Conservation (phyloP, 306 rosid species). For the Prunus mume region DNA sequence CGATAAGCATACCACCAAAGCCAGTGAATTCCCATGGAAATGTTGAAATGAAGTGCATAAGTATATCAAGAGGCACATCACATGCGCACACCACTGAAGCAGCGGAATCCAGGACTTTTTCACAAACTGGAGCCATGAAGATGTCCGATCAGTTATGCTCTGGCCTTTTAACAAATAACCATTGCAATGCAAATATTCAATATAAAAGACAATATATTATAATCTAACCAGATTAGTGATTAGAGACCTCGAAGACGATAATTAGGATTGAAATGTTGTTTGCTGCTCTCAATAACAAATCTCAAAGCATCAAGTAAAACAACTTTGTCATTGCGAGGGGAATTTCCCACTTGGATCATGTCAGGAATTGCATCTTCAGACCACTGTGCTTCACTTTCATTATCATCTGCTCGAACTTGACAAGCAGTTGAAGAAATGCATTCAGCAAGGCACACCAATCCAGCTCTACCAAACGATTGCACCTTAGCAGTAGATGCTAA, state of each 20-base stretch:
- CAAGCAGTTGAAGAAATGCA: constrained; percentile 81
- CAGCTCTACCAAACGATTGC: constrained; percentile 81
- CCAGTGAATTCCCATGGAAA: constrained; percentile 82
- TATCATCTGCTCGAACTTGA: constrained; percentile 29
- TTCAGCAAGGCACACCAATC: constrained; percentile 83
- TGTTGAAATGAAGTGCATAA: constrained; percentile 75
- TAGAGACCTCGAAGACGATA: constrained; percentile 80
- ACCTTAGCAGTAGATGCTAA: constrained; percentile 68
- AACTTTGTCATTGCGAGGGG: constrained; percentile 32
- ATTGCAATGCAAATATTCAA: constrained; percentile 19
- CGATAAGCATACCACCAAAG: constrained; percentile 53
- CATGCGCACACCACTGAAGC: constrained; percentile 63
- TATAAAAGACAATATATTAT: constrained; percentile 21
- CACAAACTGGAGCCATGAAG: constrained; percentile 65
- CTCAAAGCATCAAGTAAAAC: constrained; percentile 64
- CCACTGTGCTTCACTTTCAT: constrained; percentile 34
- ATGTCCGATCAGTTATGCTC: constrained; percentile 23
- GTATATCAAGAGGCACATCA: constrained; percentile 65
- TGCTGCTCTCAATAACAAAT: constrained; percentile 84
- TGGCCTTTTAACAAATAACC: constrained; percentile 8
- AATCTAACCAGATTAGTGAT: constrained; percentile 39
- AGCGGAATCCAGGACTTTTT: constrained; percentile 69
- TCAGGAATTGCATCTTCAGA: constrained; percentile 26
- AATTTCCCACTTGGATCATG: constrained; percentile 26
- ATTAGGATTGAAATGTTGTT: constrained; percentile 92